Evolutionary conservation across 768 basidiomycete genomes (phyloP), one percentile per base, ranked within the genome.

Genomic region (Cubamyces lactineus): DNA sequence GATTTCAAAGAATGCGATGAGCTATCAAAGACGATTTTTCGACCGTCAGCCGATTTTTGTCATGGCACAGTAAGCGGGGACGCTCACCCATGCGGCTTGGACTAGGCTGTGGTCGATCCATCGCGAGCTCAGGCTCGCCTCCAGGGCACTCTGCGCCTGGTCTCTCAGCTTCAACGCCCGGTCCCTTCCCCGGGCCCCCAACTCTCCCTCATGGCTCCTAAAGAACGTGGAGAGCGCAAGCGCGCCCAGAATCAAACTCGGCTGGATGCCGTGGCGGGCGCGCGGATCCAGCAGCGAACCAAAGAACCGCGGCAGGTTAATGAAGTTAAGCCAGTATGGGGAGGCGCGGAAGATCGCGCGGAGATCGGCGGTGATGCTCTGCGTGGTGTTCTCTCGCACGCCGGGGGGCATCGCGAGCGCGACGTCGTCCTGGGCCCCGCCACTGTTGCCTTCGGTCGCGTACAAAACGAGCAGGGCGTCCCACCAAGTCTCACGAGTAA

Each of bases 401-500:
- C 60, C 65, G 1, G 67, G 59, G 21, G 64, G 64, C 47, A 56
- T 60, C n/a, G 64, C 26, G 46, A 68, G 56, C 28, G 47, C 49
- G 30, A 57, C 21, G n/a, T 62, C 63, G 66, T 41, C 39, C 12
- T 59, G 21, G 13, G 19, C 43, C 8, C 42, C 13, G 6, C 56
- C 57, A 39, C 21, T 26, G 9, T 39, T 26, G 49, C 53, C 53
- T 21, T 56, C 50, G 23, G 57, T 63, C 30, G 68, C 54, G 70
- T 91, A 91, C 28, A 87, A 69, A 42, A 77, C 75, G 39, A 90
- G 73, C 17, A 92, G 78, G 4, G 82, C 84, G 69, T 91, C 91
- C 86, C 88, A 92, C 91, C 91, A 91, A 23, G 84, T 86, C 75
- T 88, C 85, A 52, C 88, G 87, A 17, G 80, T 77, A 72, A 89